Evolutionary conservation across 345 rosid genomes (phyloP), one percentile per base, ranked within the genome.

Genomic region (Balakata baccata): DNA sequence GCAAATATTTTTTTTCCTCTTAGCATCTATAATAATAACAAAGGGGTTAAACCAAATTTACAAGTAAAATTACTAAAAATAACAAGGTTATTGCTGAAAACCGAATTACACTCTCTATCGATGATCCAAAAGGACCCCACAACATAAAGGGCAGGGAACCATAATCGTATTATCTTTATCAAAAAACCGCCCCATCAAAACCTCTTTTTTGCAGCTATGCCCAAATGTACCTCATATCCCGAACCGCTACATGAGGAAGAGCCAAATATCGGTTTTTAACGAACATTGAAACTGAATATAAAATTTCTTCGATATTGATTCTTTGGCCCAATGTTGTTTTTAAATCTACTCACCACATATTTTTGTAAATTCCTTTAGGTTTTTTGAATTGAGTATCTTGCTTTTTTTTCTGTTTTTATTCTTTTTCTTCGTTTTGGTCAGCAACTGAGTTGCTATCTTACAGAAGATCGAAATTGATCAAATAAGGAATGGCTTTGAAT

Each of bases 131-230:
- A 12, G 94, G 88, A n/a, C 79, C 85, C 94, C 96, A 92, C 43
- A 91, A 80, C 29, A 87, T 80, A 96, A 79, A 71, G 93, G 78
- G 78, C 93, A 93, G 72, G 98, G 98, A 68, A 87, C 96, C 2
- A 97, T 93, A 29, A 96, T 88, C 1, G 98, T 96, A 70, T 96
- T 96, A 66, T 96, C 99, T 81, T 96, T 96, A 70, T 96, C 99
- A 64, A 96, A 96, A 25, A 96, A n/a, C 99, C 11, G 93, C 98
- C 3, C 97, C 99, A 64, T 79, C 84, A 77, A 93, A 96, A 1
- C 99, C 99, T 74, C 86, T 89, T 69, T 68, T 80, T 43, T 79
- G 88, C 60, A 96, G 88, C 85, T 89, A 96, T 23, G 69, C 83
- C 99, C 99, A 93, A 71, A 93, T 84, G 72, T 84, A 79, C 76